phyloP scores from a whole-genome alignment of 2,329 filamentous ascomycete species.

The Diaporthe citri region DNA sequence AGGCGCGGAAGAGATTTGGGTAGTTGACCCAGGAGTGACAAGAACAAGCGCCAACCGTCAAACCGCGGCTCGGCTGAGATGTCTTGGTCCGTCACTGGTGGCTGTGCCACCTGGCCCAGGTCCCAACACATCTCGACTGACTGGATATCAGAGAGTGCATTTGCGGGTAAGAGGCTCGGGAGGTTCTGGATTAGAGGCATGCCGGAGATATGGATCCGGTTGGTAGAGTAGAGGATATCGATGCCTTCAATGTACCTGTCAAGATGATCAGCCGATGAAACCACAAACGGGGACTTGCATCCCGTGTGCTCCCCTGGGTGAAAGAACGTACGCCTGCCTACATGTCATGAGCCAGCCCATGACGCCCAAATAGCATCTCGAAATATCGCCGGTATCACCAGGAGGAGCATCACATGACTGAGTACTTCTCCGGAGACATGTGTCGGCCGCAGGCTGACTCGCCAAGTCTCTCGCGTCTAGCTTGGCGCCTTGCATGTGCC shows the following conservation, averaged over 20 bases:
- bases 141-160: slow-evolving; percentile 1
- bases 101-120: neutral
- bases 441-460: neutral
- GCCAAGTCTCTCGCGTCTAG: neutral
- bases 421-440: neutral
- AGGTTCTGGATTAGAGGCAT: neutral
- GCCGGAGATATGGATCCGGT: neutral
- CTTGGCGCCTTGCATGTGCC: neutral
- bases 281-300: neutral
- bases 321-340: slow-evolving; percentile 16
- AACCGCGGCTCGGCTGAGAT: slow-evolving; percentile 23
- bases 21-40: neutral
- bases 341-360: slow-evolving; percentile 32
- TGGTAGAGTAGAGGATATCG: slow-evolving; percentile 25
- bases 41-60: slow-evolving; percentile 5
- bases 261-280: neutral
- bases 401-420: neutral
- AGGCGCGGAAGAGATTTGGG: slow-evolving; percentile 21
- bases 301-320: too few species aligned
- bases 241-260: slow-evolving; percentile 24
- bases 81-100: slow-evolving; percentile 4
- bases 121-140: slow-evolving; percentile 28
- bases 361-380: slow-evolving; percentile 15
- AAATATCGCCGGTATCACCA: neutral
- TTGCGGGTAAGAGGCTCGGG: neutral